Base-by-base conservation (phyloP, 305 asterid genomes). In the Plantago lanceolata region DNA sequence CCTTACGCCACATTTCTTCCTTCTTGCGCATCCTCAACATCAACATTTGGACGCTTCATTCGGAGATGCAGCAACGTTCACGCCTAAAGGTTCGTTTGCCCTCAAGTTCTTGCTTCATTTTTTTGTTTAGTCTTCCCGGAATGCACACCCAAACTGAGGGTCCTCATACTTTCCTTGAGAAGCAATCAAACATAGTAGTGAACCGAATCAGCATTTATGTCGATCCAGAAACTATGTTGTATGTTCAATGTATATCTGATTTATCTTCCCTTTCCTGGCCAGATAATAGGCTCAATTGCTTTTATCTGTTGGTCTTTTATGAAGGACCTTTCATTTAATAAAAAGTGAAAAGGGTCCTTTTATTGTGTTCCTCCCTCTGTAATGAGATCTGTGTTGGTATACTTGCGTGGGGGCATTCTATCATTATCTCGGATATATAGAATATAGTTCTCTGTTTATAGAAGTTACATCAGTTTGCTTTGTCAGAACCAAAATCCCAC, bases 1-100 rank as follows among this genome's bases (percentile, higher is more conserved):
- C 99, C 70, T 74, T 90, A 73, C 96, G 95, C 28, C 97, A 84
- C 70, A 78, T 90, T 68, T 88, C 96, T 64, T 83, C 99, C 62
- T 67, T 84, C 69, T 66, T 93, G 78, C 84, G 90, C 47, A 73
- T 84, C 72, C 94, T 93, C 57, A 74, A 67, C 71, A 43, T 93
- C 60, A 79, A 83, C 65, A 79, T 82, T 58, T 86, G 85, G 87
- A 93, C 94, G 28, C 94, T 90, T 64, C 99, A 93, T 67, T 87
- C 97, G 44, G 95, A 93, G 77, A 93, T 93, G 99, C 99, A 93
- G 80, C 96, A 90, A 74, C 79, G 97, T 66, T 97, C 99, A 69
- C 96, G 99, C 21, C 72, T 93, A 44, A 93, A 93, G 99, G 97
- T 90, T 68, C 55, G 40, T 64, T 33, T 71, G 51, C 37, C 17